These are phyloP conservation scores for Trichoderma koningiopsis DNA, from an alignment of 2,329 filamentous ascomycete genomes.

Conservation along the genomic window DNA sequence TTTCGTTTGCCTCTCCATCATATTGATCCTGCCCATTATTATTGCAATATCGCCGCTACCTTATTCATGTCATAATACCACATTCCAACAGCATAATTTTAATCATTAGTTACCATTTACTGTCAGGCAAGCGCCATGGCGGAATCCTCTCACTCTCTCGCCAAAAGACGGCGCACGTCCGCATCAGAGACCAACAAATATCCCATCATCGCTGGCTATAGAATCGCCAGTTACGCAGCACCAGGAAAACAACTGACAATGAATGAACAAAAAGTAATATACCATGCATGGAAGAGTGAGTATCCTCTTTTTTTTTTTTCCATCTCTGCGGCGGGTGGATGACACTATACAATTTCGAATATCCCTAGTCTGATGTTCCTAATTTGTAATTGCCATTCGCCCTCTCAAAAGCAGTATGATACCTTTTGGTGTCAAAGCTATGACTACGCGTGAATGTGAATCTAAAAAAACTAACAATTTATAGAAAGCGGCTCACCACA, in stretches of 20 bases:
- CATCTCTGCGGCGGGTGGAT: background rate
- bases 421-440: background rate
- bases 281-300: conserved; percentile 12
- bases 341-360: background rate
- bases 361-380: background rate
- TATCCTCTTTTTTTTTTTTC: background rate
- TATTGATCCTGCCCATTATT: background rate
- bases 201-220: conserved; percentile 15
- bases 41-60: background rate
- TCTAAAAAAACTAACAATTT: background rate
- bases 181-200: background rate
- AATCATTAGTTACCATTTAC: background rate
- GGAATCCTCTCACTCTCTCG: background rate
- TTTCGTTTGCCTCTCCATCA: background rate
- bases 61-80: background rate
- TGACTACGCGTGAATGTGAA: background rate
- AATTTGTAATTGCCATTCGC: background rate
- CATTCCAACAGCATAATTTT: no score
- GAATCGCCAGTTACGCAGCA: conserved; percentile 5
- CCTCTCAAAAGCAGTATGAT: background rate
- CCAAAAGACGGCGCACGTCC: conserved; percentile 3
- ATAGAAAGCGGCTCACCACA: conserved; percentile 16
- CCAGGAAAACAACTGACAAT: conserved; percentile 6
- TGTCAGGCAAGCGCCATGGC: background rate
- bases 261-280: conserved; percentile 12